Percentiles rank a stretch among this genome's conserved stretches.
Evolutionary conservation across 2,329 filamentous ascomycete species (phyloP).

Genomic region (Intubia oerlemansii): DNA sequence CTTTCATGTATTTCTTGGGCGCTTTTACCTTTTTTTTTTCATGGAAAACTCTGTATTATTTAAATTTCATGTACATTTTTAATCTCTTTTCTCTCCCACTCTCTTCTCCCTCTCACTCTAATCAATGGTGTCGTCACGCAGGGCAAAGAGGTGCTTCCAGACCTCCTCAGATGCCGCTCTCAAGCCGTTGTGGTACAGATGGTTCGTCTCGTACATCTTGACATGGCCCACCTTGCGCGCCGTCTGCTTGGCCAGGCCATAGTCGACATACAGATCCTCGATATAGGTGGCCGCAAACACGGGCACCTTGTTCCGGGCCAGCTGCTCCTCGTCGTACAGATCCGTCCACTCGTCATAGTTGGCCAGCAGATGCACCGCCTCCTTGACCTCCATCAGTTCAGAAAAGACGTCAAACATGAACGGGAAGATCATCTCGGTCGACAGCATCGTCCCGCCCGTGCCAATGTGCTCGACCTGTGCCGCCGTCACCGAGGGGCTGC

Average conservation of each 20-base stretch:
- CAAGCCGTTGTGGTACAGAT: slow-evolving; percentile 71
- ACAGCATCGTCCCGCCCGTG: slow-evolving; percentile 20
- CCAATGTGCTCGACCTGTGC: slow-evolving; percentile 8
- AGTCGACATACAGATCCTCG: slow-evolving; percentile 88
- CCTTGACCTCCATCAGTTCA: slow-evolving; percentile 48
- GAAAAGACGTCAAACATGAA: slow-evolving; percentile 66
- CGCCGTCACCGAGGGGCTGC: background rate
- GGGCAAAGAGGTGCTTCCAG: slow-evolving; percentile 49
- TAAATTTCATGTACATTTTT: no score
- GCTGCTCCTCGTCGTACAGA: slow-evolving; percentile 54
- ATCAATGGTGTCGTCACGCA: slow-evolving; percentile 49
- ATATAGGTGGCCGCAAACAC: slow-evolving; percentile 68
- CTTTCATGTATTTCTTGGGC: no score
- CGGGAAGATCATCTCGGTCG: slow-evolving; percentile 81
- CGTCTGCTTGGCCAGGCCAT: slow-evolving; percentile 49
- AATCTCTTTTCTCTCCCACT: no score
- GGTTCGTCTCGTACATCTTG: slow-evolving; percentile 70
- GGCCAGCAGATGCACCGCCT: slow-evolving; percentile 52
- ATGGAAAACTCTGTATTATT: no score
- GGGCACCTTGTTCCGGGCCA: slow-evolving; percentile 60
- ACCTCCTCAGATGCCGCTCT: slow-evolving; percentile 55
- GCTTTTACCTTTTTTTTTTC: no score
- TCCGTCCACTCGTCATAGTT: slow-evolving; percentile 45
- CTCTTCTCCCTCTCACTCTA: no score
- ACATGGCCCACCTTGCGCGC: slow-evolving; percentile 52